phyloP scores from a whole-genome alignment of 306 rosid genomes.

The Geum urbanum region DNA sequence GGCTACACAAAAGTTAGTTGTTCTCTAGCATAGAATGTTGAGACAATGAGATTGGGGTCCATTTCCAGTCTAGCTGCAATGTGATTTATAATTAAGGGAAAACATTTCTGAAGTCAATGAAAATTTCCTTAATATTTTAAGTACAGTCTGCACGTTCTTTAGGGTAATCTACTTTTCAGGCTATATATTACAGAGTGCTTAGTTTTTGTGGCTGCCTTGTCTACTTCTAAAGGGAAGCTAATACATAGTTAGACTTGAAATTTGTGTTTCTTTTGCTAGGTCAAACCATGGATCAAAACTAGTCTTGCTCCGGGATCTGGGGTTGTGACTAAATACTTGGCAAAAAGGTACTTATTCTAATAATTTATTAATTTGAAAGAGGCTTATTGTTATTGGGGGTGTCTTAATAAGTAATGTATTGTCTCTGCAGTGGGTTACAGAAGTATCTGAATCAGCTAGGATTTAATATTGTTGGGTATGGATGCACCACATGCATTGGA shows the following conservation, averaged over 20 bases:
- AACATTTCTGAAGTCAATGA: background rate
- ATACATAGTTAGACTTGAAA: background rate
- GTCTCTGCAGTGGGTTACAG: constrained; percentile 69
- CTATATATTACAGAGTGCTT: background rate
- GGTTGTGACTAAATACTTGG: constrained; percentile 90
- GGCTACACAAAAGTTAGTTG: constrained; percentile 2
- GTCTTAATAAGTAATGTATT: constrained; percentile 23
- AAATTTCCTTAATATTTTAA: background rate
- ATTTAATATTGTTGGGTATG: constrained; percentile 86
- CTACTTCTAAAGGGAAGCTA: background rate
- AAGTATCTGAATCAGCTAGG: constrained; percentile 86
- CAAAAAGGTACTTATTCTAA: constrained; percentile 53
- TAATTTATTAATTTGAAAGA: background rate
- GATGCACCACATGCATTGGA: constrained; percentile 98
- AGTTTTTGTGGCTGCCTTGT: background rate
- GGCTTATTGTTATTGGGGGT: background rate
- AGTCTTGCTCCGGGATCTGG: constrained; percentile 99
- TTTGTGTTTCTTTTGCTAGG: constrained; percentile 40
- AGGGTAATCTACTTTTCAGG: background rate
- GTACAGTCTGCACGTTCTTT: background rate
- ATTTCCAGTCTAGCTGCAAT: background rate
- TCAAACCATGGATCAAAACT: constrained; percentile 95
- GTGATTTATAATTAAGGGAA: background rate
- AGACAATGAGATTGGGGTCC: background rate
- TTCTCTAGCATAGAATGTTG: background rate